Evolutionary conservation across 805 yeast species (phyloP), one percentile per base, ranked within the genome.

Genomic region (Trichomonascus vanleenenianus): DNA sequence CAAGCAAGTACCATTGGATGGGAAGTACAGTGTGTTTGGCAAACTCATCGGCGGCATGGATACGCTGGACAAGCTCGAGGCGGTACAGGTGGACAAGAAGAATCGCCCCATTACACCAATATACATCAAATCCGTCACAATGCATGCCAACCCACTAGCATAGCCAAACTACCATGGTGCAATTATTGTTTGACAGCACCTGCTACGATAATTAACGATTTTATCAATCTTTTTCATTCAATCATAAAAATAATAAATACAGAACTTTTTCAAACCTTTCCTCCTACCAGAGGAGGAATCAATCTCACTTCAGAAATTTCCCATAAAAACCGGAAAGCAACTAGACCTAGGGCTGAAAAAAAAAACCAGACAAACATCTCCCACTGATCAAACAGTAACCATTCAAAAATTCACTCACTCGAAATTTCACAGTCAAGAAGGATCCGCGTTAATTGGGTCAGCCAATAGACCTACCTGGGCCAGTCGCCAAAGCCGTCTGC

Each of bases 1-100:
- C 44, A 76, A 87, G 2, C 76, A 81, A 3, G 81, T 85, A 1
- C 95, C 85, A 61, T 64, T 88, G 49, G 77, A 74, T 39, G 86
- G 87, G 0, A 83, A 81, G 54, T 88, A 86, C 57, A 70, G 89
- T 0, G 78, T 85, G 1, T 83, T 88, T 63, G 97, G 96, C 1
- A 67, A 65, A 46, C 87, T 88, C 9, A 50, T 50, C 6, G 56
- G 50, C n/a, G 45, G 45, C 11, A 20, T 56, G 38, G 54, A 49
- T n/a, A 73, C 82, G 4, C 72, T 85, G 37, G 74, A 75, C 35
- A 61, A 71, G 52, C 71, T 86, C 50, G 89, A 83, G 61, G 66
- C 68, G 43, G 76, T 76, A 38, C 66, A 76, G 51, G 78, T 82
- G 3, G 59, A 67, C 40, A 67, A 64, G 50, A 70, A 68, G 45